Evolutionary conservation across 2,329 filamentous ascomycete species (phyloP).

Genomic region (Fusarium albosuccineum): DNA sequence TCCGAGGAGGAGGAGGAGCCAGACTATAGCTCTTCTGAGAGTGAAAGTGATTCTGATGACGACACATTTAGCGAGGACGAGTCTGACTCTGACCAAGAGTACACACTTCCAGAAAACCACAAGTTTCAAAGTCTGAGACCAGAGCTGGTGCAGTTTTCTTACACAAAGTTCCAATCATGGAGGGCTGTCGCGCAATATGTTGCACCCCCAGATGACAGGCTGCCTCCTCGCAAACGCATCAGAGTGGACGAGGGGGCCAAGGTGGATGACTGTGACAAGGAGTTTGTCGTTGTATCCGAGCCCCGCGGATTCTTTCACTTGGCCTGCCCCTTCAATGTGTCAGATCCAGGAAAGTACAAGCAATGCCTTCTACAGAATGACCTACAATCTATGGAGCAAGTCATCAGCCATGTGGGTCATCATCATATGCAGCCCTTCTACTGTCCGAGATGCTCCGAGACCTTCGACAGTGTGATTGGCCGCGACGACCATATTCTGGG

Average conservation of each 20-base stretch:
- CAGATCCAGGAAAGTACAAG: background rate
- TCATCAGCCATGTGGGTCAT: background rate
- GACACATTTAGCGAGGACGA: background rate
- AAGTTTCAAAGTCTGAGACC: background rate
- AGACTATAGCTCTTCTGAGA: background rate
- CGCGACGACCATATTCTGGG: background rate
- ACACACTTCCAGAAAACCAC: background rate
- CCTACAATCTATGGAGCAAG: background rate
- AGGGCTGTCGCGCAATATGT: background rate
- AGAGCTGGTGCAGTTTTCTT: background rate
- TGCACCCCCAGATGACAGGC: conserved; percentile 10
- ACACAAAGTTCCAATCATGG: background rate
- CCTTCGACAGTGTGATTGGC: background rate
- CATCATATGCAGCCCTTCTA: background rate
- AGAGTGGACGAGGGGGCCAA: background rate
- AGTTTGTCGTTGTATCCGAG: background rate
- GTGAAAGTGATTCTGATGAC: conserved; percentile 1
- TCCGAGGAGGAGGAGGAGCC: background rate
- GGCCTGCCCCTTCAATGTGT: background rate
- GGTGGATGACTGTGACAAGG: background rate
- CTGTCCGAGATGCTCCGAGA: conserved; percentile 1
- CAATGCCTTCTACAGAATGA: background rate
- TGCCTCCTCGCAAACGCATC: conserved; percentile 7
- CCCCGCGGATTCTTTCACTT: background rate
- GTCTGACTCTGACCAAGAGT: background rate